Conservation (phyloP, 2,329 filamentous ascomycete species). For the Neocucurbitaria cava region DNA sequence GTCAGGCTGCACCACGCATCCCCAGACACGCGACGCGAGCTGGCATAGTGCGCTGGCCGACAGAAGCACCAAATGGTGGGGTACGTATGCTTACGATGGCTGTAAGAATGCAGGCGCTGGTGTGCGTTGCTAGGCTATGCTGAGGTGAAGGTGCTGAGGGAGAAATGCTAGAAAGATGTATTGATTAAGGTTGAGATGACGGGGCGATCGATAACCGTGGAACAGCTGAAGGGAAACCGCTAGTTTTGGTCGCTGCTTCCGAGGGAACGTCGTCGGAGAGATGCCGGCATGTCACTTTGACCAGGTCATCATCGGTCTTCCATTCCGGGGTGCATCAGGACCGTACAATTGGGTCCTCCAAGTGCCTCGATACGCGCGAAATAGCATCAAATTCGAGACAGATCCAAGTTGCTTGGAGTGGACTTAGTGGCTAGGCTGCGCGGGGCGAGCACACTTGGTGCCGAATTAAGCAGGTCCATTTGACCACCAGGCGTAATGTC, state of each 20-base stretch:
- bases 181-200: neutral
- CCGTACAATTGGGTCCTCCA: neutral
- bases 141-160: neutral
- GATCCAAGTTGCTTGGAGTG: neutral
- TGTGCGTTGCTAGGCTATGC: neutral
- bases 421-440: neutral
- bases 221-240: slow-evolving; percentile 11
- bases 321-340: neutral
- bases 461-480: neutral
- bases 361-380: neutral
- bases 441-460: neutral
- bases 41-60: slow-evolving; percentile 19
- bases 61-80: slow-evolving; percentile 1
- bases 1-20: slow-evolving; percentile 15
- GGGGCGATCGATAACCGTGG: slow-evolving; percentile 8
- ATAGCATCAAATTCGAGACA: neutral
- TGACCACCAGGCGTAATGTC: neutral
- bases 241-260: neutral
- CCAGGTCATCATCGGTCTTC: neutral
- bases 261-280: neutral
- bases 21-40: slow-evolving; percentile 5
- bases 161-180: neutral
- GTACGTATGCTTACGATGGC: slow-evolving; percentile 8
- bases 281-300: neutral
- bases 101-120: neutral